A percentile compares a stretch with the other conserved stretches of the same genome.
Conservation (phyloP, 106 monocot species). For the Dioscorea dumetorum region DNA sequence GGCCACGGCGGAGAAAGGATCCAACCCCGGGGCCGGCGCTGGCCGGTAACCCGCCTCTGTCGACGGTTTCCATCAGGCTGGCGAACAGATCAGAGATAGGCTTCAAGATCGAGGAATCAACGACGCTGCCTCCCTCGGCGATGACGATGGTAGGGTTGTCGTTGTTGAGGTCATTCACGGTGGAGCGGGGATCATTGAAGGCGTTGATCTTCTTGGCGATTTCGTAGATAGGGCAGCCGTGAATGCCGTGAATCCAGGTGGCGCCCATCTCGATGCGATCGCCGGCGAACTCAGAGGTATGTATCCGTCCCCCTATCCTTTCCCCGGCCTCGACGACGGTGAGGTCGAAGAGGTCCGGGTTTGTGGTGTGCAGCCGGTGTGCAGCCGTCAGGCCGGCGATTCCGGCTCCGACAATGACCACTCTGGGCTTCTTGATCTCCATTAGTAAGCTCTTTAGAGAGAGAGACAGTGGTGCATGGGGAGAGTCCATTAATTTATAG, state of each 20-base stretch:
- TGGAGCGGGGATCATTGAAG: constrained; percentile 16
- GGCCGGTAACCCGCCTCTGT: constrained; percentile 14
- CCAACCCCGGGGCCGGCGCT: constrained; percentile 29
- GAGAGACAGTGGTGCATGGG: no score
- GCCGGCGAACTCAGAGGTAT: constrained; percentile 44
- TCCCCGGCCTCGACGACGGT: constrained; percentile 41
- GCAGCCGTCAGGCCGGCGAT: constrained; percentile 67
- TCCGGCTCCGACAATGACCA: constrained; percentile 64
- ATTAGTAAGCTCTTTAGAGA: constrained; percentile 5
- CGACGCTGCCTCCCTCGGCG: constrained; percentile 43
- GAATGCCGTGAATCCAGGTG: constrained; percentile 81
- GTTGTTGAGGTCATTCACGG: constrained; percentile 48
- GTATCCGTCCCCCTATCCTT: constrained; percentile 66
- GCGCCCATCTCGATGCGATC: constrained; percentile 69
- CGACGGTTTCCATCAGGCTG: constrained; percentile 36
- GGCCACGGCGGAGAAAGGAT: constrained; percentile 41
- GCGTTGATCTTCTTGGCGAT: constrained; percentile 34
- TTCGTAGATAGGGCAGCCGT: constrained; percentile 61
- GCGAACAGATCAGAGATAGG: constrained; percentile 37
- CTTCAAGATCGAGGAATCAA: constrained; percentile 17
- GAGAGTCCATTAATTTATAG: no score
- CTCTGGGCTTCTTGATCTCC: constrained; percentile 50
- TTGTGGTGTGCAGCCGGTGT: constrained; percentile 32
- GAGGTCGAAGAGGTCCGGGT: constrained; percentile 34
- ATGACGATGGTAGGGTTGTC: constrained; percentile 36